Evolutionary conservation across 495 filamentous ascomycete species (phyloP).

Genomic region (Neurospora tetrasperma): DNA sequence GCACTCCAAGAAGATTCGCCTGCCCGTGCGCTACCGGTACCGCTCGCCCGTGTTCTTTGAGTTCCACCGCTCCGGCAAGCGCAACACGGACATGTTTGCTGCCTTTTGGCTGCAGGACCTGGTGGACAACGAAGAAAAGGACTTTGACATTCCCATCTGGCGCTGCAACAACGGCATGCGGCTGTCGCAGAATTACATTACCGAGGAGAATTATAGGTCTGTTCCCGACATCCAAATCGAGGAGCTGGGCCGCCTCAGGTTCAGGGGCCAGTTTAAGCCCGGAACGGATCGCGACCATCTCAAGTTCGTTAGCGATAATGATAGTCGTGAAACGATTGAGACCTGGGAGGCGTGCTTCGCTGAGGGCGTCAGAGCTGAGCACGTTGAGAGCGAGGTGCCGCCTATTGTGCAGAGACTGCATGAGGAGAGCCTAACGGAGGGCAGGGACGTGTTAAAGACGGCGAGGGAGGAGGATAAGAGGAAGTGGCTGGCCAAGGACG

Average conservation of each 20-base stretch:
- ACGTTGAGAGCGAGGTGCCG: conserved; percentile 59
- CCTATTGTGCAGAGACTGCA: conserved; percentile 58
- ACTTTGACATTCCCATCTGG: conserved; percentile 82
- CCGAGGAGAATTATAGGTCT: conserved; percentile 52
- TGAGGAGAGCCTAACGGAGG: conserved; percentile 64
- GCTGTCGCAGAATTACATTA: conserved; percentile 85
- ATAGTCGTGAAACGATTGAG: conserved; percentile 85
- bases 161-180: conserved; percentile 60
- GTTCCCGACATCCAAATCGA: conserved; percentile 56
- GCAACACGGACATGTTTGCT: conserved; percentile 61
- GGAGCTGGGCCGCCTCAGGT: conserved; percentile 71
- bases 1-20: conserved; percentile 42
- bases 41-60: conserved; percentile 83
- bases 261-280: conserved; percentile 72
- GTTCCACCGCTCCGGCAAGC: conserved; percentile 59
- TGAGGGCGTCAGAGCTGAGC: conserved; percentile 65
- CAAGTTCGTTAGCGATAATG: conserved; percentile 73
- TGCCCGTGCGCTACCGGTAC: conserved; percentile 85
- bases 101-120: conserved; percentile 79
- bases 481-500: conserved; percentile 70
- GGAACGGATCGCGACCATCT: conserved; percentile 85
- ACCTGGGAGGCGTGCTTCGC: conserved; percentile 84
- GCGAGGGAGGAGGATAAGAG: conserved; percentile 58
- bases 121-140: conserved; percentile 61
- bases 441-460: conserved; percentile 65